Percentiles rank a stretch among this genome's conserved stretches.
Evolutionary conservation across 352 stramenopile genomes (phyloP).

Genomic region (Thalassiosira mediterranea): DNA sequence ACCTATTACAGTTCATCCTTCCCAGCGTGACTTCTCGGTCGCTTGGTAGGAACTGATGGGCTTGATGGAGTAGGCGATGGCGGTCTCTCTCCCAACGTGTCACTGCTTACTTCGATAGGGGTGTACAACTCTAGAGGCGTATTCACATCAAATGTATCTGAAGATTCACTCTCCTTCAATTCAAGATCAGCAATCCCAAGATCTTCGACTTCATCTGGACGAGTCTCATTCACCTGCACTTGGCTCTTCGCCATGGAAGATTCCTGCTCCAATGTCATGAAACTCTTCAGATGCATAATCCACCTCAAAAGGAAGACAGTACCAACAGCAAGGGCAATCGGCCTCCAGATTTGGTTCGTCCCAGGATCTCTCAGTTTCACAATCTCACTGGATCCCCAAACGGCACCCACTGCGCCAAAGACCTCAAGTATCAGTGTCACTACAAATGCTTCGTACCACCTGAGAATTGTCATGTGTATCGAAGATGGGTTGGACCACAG

Average conservation of each 20-base stretch:
- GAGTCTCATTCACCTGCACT: conserved; percentile 14
- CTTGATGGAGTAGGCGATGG: too few species aligned
- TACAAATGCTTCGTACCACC: conserved; percentile 31
- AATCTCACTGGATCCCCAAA: conserved; percentile 35
- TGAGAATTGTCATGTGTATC: conserved; percentile 5
- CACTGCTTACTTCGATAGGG: too few species aligned
- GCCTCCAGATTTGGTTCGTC: conserved; percentile 28
- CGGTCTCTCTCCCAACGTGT: too few species aligned
- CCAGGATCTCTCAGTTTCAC: conserved; percentile 17
- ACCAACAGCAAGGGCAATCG: conserved; percentile 13
- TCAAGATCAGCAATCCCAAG: conserved; percentile 14
- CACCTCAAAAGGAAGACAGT: conserved; percentile 32
- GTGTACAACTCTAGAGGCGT: too few species aligned
- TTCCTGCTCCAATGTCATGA: conserved; percentile 8
- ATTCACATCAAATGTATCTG: too few species aligned
- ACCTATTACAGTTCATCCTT: too few species aligned
- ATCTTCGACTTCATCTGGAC: too few species aligned
- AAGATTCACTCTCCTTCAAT: conserved; percentile 21
- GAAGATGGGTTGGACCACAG: conserved; percentile 22
- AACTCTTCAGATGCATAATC: conserved; percentile 21
- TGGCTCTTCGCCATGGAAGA: conserved; percentile 6
- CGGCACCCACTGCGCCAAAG: conserved; percentile 14
- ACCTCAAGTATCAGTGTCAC: conserved; percentile 41
- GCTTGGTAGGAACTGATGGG: too few species aligned
- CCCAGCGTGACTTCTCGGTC: too few species aligned